Evolutionary conservation across 345 rosid species (phyloP), one percentile per base, ranked within the genome.

Genomic region (Raphanus raphanistrum): DNA sequence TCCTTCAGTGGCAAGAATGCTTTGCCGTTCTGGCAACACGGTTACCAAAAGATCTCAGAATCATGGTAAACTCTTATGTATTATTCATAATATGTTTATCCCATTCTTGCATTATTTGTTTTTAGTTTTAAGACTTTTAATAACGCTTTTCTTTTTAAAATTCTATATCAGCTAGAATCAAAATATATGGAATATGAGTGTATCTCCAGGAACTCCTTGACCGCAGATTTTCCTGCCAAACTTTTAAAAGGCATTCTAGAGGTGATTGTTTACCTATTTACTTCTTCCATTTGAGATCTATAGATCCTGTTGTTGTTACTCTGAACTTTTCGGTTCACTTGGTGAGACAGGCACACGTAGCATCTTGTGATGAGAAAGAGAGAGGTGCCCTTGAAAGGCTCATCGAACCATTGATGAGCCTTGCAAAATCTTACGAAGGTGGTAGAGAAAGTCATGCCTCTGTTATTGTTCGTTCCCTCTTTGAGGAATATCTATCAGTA

Each of bases 1-100:
- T 91, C 83, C 99, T 95, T 82, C 99, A 95, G 79, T 95, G 99
- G 99, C 99, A 92, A 91, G 99, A 95, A 83, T 87, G 90, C 83
- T 76, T 91, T 73, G 87, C 99, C 25, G 97, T 90, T 85, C 85
- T 95, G n/a, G 95, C 94, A 12, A 90, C 88, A 70, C 91, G 99
- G 62, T 90, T 95, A 78, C 98, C 99, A 55, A 95, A 92, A 84
- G 92, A 89, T 76, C 94, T 95, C 68, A 86, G 92, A 82, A 89
- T 76, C 82, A 88, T 78, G 93, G 99, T 95, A 82, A 66, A 45
- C 71, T 27, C 66, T 48, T 70, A 15, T 66, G 25, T 68, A 8
- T 33, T 52, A 65, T 45, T 71, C 74, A 67, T 77, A 50, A 29
- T 21, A 12, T 0, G 25, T n/a, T n/a, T 60, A 35, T 63, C 43